These are phyloP conservation scores for Phaeolepiota aurea DNA, from an alignment of 768 basidiomycete species.

Conservation along the genomic window DNA sequence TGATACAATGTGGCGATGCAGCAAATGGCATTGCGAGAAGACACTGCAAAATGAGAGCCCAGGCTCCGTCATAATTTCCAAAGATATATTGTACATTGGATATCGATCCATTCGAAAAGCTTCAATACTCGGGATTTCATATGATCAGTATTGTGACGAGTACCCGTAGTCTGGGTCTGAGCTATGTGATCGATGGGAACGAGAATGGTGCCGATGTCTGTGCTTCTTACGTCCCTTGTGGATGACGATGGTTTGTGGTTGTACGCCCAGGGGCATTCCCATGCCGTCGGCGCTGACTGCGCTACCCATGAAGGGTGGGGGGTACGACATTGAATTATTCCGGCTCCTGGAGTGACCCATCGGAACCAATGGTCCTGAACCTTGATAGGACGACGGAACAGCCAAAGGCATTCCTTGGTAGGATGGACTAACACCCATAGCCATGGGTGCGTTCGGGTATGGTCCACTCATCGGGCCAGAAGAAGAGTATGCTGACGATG, in stretches of 20 bases:
- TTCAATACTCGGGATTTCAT: not conserved
- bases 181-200: slow-evolving; percentile 15
- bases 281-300: slow-evolving; percentile 12
- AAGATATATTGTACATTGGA: too few species aligned
- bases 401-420: slow-evolving; percentile 18
- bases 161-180: slow-evolving; percentile 7
- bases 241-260: slow-evolving; percentile 21
- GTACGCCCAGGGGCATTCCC: slow-evolving; percentile 12
- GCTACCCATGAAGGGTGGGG: slow-evolving; percentile 16
- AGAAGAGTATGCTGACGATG: slow-evolving; percentile 1
- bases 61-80: too few species aligned
- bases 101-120: not conserved
- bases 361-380: slow-evolving; percentile 13
- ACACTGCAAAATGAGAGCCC: too few species aligned
- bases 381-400: slow-evolving; percentile 16
- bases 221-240: slow-evolving; percentile 20
- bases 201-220: slow-evolving; percentile 13
- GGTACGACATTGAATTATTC: slow-evolving; percentile 27
- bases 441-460: not conserved
- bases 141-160: not conserved
- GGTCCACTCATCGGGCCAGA: not conserved
- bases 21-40: too few species aligned
- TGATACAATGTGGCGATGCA: too few species aligned
- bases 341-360: slow-evolving; percentile 16
- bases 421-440: slow-evolving; percentile 9